These are phyloP conservation scores for Scheffersomyces lignicola DNA, from an alignment of 1,139 yeast genomes.

Conservation along the genomic window DNA sequence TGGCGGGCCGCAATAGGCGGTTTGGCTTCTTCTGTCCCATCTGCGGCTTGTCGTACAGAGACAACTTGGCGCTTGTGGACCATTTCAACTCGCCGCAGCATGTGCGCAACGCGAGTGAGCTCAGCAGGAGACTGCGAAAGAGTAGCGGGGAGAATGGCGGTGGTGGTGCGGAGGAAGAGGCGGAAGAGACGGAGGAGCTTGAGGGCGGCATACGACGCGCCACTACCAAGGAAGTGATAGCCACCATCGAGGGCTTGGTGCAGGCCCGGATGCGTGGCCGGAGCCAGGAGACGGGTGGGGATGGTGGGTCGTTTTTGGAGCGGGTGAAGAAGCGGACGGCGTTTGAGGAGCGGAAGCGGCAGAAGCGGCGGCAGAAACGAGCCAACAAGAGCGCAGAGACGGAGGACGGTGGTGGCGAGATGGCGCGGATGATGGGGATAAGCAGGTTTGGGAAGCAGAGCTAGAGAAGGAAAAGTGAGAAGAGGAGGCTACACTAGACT, in stretches of 20 bases:
- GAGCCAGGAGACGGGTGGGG: conserved; percentile 7
- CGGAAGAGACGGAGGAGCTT: conserved; percentile 26
- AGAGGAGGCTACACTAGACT: too few relatives aligned
- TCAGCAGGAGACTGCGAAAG: conserved; percentile 9
- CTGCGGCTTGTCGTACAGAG: conserved; percentile 79
- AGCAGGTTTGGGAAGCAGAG: conserved; percentile 51
- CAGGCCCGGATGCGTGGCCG: conserved; percentile 21
- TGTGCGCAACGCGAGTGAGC: conserved; percentile 24
- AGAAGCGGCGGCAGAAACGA: conserved; percentile 21
- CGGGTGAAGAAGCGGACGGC: conserved; percentile 43
- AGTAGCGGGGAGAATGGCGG: not conserved
- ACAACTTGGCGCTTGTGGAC: conserved; percentile 76
- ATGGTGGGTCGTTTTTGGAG: conserved; percentile 28
- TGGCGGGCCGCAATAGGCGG: conserved; percentile 45
- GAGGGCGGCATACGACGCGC: conserved; percentile 38
- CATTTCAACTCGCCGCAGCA: conserved; percentile 79
- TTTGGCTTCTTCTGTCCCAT: conserved; percentile 83
- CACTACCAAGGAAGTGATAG: conserved; percentile 27
- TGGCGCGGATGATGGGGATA: conserved; percentile 61
- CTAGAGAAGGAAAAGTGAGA: too few relatives aligned
- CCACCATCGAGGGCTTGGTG: conserved; percentile 34
- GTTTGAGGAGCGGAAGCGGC: conserved; percentile 40
- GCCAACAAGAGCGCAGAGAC: conserved; percentile 10
- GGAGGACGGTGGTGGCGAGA: conserved; percentile 21
- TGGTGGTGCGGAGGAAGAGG: conserved; percentile 18